These are phyloP conservation scores for Arachis hypogaea DNA, from an alignment of 306 rosid species.

Conservation along the genomic window DNA sequence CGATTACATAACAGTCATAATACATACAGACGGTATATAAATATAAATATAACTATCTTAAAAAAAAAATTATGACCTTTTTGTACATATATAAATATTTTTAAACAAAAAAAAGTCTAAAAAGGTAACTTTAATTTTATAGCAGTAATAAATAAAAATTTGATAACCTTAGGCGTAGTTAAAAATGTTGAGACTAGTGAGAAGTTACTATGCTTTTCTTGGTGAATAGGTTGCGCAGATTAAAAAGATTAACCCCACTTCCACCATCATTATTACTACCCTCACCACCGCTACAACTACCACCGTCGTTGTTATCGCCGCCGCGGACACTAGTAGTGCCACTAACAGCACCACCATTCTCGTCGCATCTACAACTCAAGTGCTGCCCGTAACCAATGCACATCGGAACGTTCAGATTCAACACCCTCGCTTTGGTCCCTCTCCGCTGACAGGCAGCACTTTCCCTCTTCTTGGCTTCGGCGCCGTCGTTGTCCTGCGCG, in stretches of 20 bases:
- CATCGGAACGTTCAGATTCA: slow-evolving; percentile 84
- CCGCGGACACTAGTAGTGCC: slow-evolving; percentile 17
- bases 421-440: slow-evolving; percentile 49
- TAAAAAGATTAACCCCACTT: slow-evolving; percentile 68
- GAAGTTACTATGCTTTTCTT: slow-evolving; percentile 69
- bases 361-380: slow-evolving; percentile 74
- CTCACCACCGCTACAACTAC: slow-evolving; percentile 21
- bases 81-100: slow-evolving; percentile 30
- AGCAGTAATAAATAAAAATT: background rate
- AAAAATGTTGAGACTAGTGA: slow-evolving; percentile 41
- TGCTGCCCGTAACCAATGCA: slow-evolving; percentile 74
- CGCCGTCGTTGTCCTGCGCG: slow-evolving; percentile 41
- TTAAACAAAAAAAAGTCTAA: too few relatives aligned
- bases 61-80: slow-evolving; percentile 35
- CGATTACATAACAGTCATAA: slow-evolving; percentile 19
- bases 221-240: slow-evolving; percentile 75
- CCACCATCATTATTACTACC: slow-evolving; percentile 44
- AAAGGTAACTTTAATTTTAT: too few relatives aligned
- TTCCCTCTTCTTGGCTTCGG: slow-evolving; percentile 42
- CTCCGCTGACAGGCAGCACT: slow-evolving; percentile 47
- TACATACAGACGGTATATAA: background rate
- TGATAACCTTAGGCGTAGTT: background rate
- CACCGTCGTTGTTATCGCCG: background rate
- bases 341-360: slow-evolving; percentile 48
- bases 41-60: background rate